A percentile compares a stretch with the other conserved stretches of the same genome.
phyloP scores from a whole-genome alignment of 2,329 filamentous ascomycete genomes.

The Teratosphaeria gauchensis region DNA sequence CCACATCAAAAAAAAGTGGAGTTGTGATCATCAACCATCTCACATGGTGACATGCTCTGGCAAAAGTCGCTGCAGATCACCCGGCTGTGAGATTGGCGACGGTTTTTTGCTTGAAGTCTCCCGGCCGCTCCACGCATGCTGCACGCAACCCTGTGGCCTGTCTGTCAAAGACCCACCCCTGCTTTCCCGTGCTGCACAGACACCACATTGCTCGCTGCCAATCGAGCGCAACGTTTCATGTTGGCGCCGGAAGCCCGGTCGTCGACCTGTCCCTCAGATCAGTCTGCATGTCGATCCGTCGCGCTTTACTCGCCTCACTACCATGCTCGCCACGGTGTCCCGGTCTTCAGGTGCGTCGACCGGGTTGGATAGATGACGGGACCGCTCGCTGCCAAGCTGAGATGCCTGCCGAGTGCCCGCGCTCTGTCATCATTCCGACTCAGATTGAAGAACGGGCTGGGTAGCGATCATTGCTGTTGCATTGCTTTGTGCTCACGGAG shows the following conservation, averaged over 20 bases:
- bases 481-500: not conserved
- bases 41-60: not conserved
- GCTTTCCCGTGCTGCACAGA: not conserved
- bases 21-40: not conserved
- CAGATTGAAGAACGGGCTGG: not conserved
- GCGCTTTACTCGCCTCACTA: conserved; percentile 1
- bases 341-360: not conserved
- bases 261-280: not conserved
- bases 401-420: not conserved
- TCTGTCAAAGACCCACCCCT: not conserved
- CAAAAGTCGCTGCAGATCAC: not conserved
- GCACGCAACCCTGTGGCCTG: not conserved
- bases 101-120: not conserved
- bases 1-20: not conserved
- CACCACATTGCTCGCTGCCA: not conserved
- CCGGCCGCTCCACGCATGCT: not conserved
- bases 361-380: not conserved
- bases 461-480: not conserved
- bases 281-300: conserved; percentile 1
- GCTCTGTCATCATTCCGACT: not conserved
- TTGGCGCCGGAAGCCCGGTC: not conserved
- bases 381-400: not conserved
- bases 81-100: not conserved
- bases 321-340: not conserved
- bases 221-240: not conserved